These are phyloP conservation scores for Globisporangium nagaii DNA, from an alignment of 352 stramenopile species.

Conservation along the genomic window DNA sequence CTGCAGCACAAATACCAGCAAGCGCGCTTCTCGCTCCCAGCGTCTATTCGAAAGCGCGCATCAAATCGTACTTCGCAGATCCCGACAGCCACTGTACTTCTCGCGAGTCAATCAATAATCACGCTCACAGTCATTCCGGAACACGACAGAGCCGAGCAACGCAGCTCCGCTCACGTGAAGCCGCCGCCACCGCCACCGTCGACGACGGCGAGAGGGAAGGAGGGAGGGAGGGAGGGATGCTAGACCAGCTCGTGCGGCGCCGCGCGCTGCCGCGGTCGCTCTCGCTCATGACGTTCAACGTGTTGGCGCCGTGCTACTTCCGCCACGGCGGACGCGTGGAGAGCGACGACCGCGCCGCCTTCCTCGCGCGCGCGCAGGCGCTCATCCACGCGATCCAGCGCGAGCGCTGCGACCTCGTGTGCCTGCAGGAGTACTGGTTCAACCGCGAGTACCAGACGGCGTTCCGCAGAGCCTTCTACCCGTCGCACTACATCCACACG, in stretches of 20 bases:
- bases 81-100: no score
- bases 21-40: not conserved
- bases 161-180: no score
- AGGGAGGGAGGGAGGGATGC: slow-evolving; percentile 10
- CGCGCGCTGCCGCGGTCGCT: slow-evolving; percentile 28
- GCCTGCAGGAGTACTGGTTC: slow-evolving; percentile 86
- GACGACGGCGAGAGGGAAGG: no score
- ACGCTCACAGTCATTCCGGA: no score
- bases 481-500: slow-evolving; percentile 66
- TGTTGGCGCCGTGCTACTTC: slow-evolving; percentile 86
- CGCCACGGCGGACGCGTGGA: slow-evolving; percentile 71
- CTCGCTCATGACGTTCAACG: slow-evolving; percentile 86
- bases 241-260: slow-evolving; percentile 23
- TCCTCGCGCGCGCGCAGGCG: slow-evolving; percentile 63
- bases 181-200: no score
- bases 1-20: no score
- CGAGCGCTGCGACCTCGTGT: slow-evolving; percentile 72
- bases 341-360: slow-evolving; percentile 50
- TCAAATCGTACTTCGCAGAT: not conserved
- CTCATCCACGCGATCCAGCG: slow-evolving; percentile 68
- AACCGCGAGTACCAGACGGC: slow-evolving; percentile 65
- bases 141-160: no score
- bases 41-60: not conserved
- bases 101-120: no score
- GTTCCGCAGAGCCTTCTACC: slow-evolving; percentile 57